Evolutionary conservation across 1,139 yeast genomes (phyloP), one percentile per base, ranked within the genome.

Genomic region (Debaryomycetaceae sp.): DNA sequence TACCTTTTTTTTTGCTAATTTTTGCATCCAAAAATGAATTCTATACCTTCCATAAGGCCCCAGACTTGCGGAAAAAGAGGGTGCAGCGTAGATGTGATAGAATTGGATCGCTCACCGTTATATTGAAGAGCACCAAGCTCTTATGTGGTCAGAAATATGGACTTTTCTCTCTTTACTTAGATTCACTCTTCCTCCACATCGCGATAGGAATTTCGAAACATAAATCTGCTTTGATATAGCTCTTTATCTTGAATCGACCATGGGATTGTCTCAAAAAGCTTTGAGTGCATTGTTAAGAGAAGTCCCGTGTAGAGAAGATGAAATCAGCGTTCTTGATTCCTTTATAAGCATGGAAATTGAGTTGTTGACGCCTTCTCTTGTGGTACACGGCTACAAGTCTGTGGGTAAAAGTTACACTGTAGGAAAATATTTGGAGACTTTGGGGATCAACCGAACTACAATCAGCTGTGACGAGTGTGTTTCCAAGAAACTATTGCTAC

Each of bases 341-440:
- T 63, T 63, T 39, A 38, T 68, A 6, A 43, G 63, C 5, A 41
- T 32, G 6, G 59, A 63, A 11, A 34, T 50, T 1, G 43, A 38
- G 1, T 37, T 51, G 2, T 60, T 61, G 58, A 58, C 53, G 5
- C 62, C 67, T 3, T 51, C 61, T 14, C 42, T 70, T 11, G 52
- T 69, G 3, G 63, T 71, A 5, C 73, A 69, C 45, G 77, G 78
- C 1, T 65, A 61, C 49, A 66, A 67, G 41, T 58, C 76, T 1
- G 56, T 61, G 6, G 78, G 78, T 0, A 72, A 72, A 48, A 53
- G 74, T 1, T 52, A 54, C 33, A 57, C 65, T 1, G 62, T 70
- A 5, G 51, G 46, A 7, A 46, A 51, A 13, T 69, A 53, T 43
- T 51, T 72, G 15, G 44, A 57, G 6, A 37, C 50, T 3, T 32